Percentiles rank a stretch among this genome's conserved stretches.
These are phyloP conservation scores for Aphanomyces astaci DNA, from an alignment of 352 stramenopile species.

Conservation along the genomic window DNA sequence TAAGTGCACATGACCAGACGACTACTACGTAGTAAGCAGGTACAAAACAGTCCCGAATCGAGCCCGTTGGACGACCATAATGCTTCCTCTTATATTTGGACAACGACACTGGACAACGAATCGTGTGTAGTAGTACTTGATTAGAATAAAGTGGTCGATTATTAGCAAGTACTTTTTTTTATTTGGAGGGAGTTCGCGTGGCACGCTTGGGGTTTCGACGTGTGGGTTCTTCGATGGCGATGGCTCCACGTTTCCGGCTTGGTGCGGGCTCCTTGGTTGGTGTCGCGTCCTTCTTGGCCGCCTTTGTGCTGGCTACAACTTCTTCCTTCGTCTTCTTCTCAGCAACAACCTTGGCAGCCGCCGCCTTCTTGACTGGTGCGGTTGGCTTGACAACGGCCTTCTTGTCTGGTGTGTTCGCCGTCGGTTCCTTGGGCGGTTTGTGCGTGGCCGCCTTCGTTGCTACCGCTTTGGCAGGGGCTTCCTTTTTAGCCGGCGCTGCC, in stretches of 20 bases:
- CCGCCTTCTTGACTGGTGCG: too few species aligned
- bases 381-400: neutral
- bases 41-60: too few species aligned
- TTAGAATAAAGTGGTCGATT: neutral
- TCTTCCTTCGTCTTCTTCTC: neutral
- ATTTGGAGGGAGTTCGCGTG: neutral
- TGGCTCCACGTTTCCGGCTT: neutral
- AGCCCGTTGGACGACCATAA: too few species aligned
- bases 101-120: too few species aligned
- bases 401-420: neutral
- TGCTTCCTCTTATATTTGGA: too few species aligned
- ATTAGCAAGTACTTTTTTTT: neutral
- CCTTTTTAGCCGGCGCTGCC: neutral
- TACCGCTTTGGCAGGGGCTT: neutral
- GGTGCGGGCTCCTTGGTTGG: neutral
- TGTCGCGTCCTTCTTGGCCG: neutral
- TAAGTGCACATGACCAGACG: too few species aligned
- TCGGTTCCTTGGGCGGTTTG: neutral
- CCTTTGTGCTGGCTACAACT: neutral
- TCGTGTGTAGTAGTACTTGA: too few species aligned
- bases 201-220: slow-evolving; percentile 1
- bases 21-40: too few species aligned
- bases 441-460: neutral
- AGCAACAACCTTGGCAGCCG: neutral
- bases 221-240: neutral